Evolutionary conservation across 148 eudicot species (phyloP).

Genomic region (Cornus suecica): DNA sequence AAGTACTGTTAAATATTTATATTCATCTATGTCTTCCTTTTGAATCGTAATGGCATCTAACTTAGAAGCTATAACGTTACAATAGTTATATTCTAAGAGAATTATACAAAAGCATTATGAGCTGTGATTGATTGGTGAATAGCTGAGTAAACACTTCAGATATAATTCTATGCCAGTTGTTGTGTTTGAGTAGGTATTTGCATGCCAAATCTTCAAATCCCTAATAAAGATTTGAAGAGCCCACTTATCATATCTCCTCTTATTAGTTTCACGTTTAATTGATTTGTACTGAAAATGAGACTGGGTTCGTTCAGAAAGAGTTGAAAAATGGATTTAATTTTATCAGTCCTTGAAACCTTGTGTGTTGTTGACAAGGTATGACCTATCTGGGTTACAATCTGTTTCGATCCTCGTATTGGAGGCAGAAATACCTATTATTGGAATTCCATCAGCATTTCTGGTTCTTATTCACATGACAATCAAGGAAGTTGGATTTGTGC

Average conservation of each 20-base stretch:
- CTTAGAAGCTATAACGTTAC: too few species aligned
- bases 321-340: background rate
- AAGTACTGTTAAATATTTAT: too few species aligned
- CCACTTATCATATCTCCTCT: background rate
- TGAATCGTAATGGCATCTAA: too few species aligned
- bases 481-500: background rate
- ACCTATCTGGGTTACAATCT: background rate
- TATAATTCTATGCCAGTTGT: too few species aligned
- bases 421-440: background rate
- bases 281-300: background rate
- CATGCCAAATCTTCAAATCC: too few species aligned
- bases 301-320: background rate
- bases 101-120: too few species aligned
- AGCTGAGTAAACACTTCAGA: too few species aligned
- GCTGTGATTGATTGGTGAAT: too few species aligned
- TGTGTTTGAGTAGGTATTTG: too few species aligned
- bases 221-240: background rate
- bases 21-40: too few species aligned
- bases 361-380: background rate
- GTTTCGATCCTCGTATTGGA: background rate
- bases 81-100: too few species aligned
- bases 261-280: background rate
- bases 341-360: background rate
- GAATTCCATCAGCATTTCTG: background rate
- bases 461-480: background rate